A percentile compares a stretch with the other conserved stretches of the same genome.
Conservation (phyloP, 148 eudicot genomes). For the Arbutus unedo region DNA sequence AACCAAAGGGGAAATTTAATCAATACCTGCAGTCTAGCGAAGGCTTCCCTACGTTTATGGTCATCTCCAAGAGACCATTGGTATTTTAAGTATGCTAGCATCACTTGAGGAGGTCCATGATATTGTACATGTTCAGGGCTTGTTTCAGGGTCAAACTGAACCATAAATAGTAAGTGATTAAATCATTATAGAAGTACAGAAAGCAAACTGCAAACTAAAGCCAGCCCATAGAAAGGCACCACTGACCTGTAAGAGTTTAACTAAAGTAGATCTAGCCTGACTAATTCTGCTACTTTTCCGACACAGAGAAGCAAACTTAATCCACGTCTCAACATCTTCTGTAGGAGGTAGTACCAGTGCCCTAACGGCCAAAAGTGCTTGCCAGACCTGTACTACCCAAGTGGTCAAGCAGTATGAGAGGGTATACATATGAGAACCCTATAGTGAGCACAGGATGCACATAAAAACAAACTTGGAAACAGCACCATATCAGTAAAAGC, state of each 20-base stretch:
- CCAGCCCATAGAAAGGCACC: neutral
- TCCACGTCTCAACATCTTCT: conserved; percentile 91
- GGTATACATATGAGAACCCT: neutral
- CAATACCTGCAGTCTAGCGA: conserved; percentile 74
- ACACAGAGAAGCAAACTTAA: conserved; percentile 92
- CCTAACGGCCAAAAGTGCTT: conserved; percentile 83
- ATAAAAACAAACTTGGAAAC: neutral
- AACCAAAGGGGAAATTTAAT: neutral
- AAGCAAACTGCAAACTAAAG: neutral
- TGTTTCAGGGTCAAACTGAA: conserved; percentile 91
- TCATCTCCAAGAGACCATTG: conserved; percentile 98
- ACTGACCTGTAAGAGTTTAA: conserved; percentile 83
- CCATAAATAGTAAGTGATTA: conserved; percentile 11
- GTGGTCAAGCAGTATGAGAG: neutral
- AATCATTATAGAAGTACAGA: neutral
- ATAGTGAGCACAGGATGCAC: neutral
- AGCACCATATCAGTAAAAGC: neutral
- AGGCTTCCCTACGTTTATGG: conserved; percentile 88
- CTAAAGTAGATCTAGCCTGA: conserved; percentile 88
- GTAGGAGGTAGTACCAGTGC: conserved; percentile 91
- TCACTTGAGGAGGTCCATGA: conserved; percentile 89
- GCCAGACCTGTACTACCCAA: conserved; percentile 75
- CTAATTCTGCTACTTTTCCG: conserved; percentile 84
- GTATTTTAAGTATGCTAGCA: conserved; percentile 86
- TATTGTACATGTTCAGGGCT: conserved; percentile 61